Evolutionary conservation across 108 stramenopile species (phyloP).

Genomic region (Chaetoceros muelleri): DNA sequence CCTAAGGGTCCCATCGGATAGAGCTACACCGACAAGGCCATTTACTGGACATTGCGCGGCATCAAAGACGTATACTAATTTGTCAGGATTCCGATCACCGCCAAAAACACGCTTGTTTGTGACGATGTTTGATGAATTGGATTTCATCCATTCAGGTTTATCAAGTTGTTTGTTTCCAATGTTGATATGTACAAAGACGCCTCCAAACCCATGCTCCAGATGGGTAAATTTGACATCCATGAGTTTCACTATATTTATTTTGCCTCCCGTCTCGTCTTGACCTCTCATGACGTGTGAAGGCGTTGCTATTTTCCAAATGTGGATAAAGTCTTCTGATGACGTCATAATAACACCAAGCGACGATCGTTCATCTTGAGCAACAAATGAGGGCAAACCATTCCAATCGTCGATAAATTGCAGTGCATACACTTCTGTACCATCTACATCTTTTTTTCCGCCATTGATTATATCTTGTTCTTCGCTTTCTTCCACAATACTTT

Average conservation of each 20-base stretch:
- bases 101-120: slow-evolving; percentile 37
- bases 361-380: slow-evolving; percentile 1
- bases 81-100: slow-evolving; percentile 73
- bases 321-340: slow-evolving; percentile 67
- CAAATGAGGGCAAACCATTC: slow-evolving; percentile 18
- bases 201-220: slow-evolving; percentile 6
- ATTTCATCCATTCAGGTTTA: background rate
- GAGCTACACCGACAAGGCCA: slow-evolving; percentile 64
- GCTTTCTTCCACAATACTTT: slow-evolving; percentile 1
- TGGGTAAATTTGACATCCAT: slow-evolving; percentile 1
- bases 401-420: slow-evolving; percentile 72
- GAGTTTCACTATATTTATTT: slow-evolving; percentile 1
- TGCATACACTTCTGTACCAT: slow-evolving; percentile 71
- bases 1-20: slow-evolving; percentile 73
- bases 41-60: slow-evolving; percentile 52
- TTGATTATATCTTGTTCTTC: slow-evolving; percentile 2
- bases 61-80: slow-evolving; percentile 70
- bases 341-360: slow-evolving; percentile 51
- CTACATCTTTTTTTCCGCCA: slow-evolving; percentile 18
- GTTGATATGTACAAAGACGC: slow-evolving; percentile 28
- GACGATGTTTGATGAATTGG: slow-evolving; percentile 11
- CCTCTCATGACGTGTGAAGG: background rate
- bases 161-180: slow-evolving; percentile 19
- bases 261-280: background rate
- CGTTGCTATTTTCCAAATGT: slow-evolving; percentile 49